A percentile compares a stretch with the other conserved stretches of the same genome.
These are phyloP conservation scores for Aspergillus avenaceus DNA, from an alignment of 495 filamentous ascomycete species.

Conservation along the genomic window DNA sequence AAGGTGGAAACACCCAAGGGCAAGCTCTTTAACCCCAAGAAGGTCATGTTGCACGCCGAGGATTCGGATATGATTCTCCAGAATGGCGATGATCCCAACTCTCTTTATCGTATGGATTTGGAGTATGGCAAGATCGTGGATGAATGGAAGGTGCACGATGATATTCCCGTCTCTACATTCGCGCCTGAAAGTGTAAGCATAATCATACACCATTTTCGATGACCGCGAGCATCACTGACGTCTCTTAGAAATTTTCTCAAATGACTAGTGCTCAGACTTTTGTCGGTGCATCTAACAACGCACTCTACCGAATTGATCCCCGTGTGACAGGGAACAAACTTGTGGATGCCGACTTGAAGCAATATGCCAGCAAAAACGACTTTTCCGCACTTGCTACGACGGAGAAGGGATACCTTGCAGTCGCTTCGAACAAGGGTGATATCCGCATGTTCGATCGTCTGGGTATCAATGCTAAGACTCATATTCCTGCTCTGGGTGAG, in stretches of 20 bases:
- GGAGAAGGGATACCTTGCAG: conserved; percentile 92
- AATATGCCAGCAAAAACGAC: conserved; percentile 93
- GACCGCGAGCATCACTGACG: conserved; percentile 16
- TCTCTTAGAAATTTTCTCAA: conserved; percentile 82
- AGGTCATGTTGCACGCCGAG: conserved; percentile 95
- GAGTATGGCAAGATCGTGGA: conserved; percentile 99
- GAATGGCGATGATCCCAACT: conserved; percentile 78
- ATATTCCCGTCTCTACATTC: conserved; percentile 87
- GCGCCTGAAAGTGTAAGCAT: conserved; percentile 73
- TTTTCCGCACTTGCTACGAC: conserved; percentile 94
- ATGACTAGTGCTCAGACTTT: conserved; percentile 96
- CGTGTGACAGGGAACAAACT: conserved; percentile 88
- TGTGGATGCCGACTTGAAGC: conserved; percentile 87
- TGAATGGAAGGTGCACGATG: conserved; percentile 98
- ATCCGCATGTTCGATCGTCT: conserved; percentile 95
- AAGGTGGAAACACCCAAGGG: conserved; percentile 89
- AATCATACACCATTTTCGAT: not conserved
- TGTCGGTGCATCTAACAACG: conserved; percentile 85
- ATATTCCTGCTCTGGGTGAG: conserved; percentile 92
- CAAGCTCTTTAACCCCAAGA: conserved; percentile 86
- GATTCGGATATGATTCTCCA: conserved; percentile 93
- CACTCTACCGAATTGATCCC: conserved; percentile 90
- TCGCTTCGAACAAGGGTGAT: conserved; percentile 95
- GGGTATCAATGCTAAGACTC: conserved; percentile 95
- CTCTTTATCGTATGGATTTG: conserved; percentile 95